Evolutionary conservation across 2,329 filamentous ascomycete genomes (phyloP).

Genomic region (Neonectria hederae): DNA sequence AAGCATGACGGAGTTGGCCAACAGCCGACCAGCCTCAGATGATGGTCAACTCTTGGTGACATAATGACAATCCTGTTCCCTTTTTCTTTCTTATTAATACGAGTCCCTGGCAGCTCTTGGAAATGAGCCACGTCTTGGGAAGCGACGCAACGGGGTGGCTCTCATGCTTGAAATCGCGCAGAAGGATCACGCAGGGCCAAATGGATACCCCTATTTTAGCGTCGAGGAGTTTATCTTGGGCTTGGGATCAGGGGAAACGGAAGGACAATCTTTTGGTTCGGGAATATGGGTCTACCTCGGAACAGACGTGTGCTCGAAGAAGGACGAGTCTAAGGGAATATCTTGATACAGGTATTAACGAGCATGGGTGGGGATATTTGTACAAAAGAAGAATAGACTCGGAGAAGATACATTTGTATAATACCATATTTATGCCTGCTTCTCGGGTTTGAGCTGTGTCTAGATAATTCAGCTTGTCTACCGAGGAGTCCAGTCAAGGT

Average conservation of each 20-base stretch:
- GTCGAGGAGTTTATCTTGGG: constrained; percentile 2
- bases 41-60: constrained; percentile 33
- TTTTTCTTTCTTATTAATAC: constrained; percentile 18
- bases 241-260: background rate
- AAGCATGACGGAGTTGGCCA: constrained; percentile 61
- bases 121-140: constrained; percentile 14
- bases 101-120: background rate
- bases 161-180: background rate
- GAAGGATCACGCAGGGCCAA: background rate
- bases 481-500: background rate
- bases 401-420: background rate
- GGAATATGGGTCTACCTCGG: background rate
- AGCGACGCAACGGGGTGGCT: constrained; percentile 1
- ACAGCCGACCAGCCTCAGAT: constrained; percentile 49
- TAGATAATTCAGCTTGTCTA: no score
- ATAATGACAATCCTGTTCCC: background rate
- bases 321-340: background rate
- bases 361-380: background rate
- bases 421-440: background rate
- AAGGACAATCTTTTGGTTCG: background rate
- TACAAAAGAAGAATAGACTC: background rate
- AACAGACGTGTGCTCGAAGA: background rate
- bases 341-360: background rate
- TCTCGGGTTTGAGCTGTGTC: no score
- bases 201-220: constrained; percentile 4